Base-by-base conservation (phyloP, 2,329 filamentous ascomycete species). In the Incumbomyces delicatus region DNA sequence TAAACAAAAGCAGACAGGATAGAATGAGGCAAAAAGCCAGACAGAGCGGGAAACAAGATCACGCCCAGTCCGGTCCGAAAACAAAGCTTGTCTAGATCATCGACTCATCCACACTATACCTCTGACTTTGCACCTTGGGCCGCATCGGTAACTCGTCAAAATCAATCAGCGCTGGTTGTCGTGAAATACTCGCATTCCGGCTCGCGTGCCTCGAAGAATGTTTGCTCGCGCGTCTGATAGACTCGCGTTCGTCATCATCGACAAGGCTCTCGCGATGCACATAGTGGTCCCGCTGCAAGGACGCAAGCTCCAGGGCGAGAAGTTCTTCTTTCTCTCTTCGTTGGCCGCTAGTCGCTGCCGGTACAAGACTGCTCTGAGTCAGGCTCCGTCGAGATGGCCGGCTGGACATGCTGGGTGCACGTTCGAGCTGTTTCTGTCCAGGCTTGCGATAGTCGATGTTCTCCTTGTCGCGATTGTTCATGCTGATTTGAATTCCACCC, bases 381-480 rank as follows among this genome's bases (percentile, higher is more conserved):
- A 45, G 18, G 14, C 42, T 45, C 7, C 42, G 42, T 8, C 42
- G 42, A 13, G 42, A 45, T 4, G 34, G 42, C 38, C 42, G 42
- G 13, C 33, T 37, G 16, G 42, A 45, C 42, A 45, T 38, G 34
- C 42, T 45, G 6, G 42, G 42, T 31, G 42, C 42, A 5, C 42
- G 42, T 31, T 45, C 33, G 29, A 45, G 16, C 17, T 45, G 42
- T 14, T 38, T 38, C 13, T 16, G 18, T 13, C 18, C 18, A 20
- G n/a, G 32, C 14, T 22, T 44, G 33, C 11, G 30, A n/a, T 29
- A 32, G 22, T 45, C 42, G 34, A 45, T 45, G 34, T 45, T 45
- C 34, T 45, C 42, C 33, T 45, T 45, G 33, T 45, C 42, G 3
- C 42, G 42, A 31, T 45, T 45, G 42, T 45, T 45, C 42, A 45